A percentile compares a stretch with the other conserved stretches of the same genome.
Evolutionary conservation across 352 stramenopile genomes (phyloP).

Genomic region (Phytophthora podocarpi): DNA sequence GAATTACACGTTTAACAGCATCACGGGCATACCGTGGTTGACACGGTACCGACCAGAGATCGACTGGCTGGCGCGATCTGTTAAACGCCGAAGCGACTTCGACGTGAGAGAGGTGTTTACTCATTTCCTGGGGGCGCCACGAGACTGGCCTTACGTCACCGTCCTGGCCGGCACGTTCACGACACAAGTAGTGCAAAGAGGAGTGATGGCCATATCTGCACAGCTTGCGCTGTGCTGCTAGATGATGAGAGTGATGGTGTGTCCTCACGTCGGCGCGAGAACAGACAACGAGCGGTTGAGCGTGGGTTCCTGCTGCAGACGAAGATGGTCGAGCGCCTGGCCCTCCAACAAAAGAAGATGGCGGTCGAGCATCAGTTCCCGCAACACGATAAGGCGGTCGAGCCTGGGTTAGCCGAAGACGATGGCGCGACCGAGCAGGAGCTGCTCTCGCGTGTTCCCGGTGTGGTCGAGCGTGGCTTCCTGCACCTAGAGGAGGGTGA

Average conservation of each 20-base stretch:
- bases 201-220: conserved; percentile 3
- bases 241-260: too few relatives aligned
- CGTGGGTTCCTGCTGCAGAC: too few relatives aligned
- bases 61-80: conserved; percentile 2
- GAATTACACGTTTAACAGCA: conserved; percentile 30
- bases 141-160: not conserved
- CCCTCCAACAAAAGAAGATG: too few relatives aligned
- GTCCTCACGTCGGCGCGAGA: too few relatives aligned
- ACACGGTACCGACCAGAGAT: conserved; percentile 13
- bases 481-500: conserved; percentile 1
- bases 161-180: not conserved
- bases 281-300: too few relatives aligned
- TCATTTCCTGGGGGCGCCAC: not conserved
- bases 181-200: not conserved
- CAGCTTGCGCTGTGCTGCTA: too few relatives aligned
- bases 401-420: too few relatives aligned
- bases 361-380: too few relatives aligned
- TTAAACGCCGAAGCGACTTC: conserved; percentile 2
- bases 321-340: too few relatives aligned
- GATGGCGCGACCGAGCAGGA: too few relatives aligned
- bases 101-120: not conserved
- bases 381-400: conserved; percentile 8
- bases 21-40: conserved; percentile 24
- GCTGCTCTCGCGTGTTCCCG: too few relatives aligned
- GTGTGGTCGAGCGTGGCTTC: not conserved